Conservation (phyloP, 768 basidiomycete species). For the Kondoa malvinella region DNA sequence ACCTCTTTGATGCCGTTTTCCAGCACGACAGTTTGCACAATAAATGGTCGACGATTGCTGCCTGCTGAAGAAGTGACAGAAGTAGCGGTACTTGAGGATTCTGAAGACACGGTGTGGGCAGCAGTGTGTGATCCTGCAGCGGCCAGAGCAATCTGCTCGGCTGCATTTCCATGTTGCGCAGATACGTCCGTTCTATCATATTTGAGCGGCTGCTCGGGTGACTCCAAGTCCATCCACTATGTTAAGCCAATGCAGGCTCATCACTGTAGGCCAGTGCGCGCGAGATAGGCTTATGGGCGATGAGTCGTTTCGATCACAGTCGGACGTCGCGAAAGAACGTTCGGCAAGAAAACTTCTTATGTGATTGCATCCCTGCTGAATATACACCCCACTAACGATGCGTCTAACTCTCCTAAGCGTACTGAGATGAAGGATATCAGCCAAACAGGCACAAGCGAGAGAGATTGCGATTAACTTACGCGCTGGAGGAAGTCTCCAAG, state of each 20-base stretch:
- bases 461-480: too few relatives aligned
- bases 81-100: background rate
- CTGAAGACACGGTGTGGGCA: background rate
- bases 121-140: background rate
- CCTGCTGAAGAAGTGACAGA: background rate
- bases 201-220: background rate
- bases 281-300: background rate
- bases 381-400: too few relatives aligned
- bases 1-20: slow-evolving; percentile 31
- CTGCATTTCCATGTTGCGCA: background rate
- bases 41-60: background rate
- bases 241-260: background rate
- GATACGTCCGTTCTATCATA: background rate
- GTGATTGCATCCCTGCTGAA: too few relatives aligned
- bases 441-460: too few relatives aligned
- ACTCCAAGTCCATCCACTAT: background rate
- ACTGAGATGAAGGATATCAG: too few relatives aligned
- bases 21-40: slow-evolving; percentile 14
- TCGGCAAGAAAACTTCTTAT: too few relatives aligned
- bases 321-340: too few relatives aligned
- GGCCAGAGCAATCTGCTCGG: background rate
- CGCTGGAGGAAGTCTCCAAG: background rate
- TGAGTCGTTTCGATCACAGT: too few relatives aligned
- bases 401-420: too few relatives aligned
- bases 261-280: background rate